Base-by-base conservation (phyloP, 2,329 filamentous ascomycete genomes). In the Neospermospora avenae region DNA sequence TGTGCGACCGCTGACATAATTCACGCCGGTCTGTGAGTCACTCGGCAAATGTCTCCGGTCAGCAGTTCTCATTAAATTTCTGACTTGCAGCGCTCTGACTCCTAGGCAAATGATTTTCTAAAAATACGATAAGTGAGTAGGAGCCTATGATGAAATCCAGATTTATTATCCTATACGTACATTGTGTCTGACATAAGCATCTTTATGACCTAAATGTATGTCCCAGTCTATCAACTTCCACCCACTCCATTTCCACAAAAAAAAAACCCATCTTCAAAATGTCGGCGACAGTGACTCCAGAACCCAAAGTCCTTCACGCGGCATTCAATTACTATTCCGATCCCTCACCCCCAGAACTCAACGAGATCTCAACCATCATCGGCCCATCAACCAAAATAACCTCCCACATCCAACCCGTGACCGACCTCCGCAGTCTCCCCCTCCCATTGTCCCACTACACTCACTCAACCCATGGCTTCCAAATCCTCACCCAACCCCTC, bases 401-500 rank as follows among this genome's bases (percentile, higher is more conserved):
- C 10, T 5, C 52, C n/a, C 20, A 14, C 16, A 20, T 31, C 13
- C 52, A 42, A n/a, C 52, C 52, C 52, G 52, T 55, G 13, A 41
- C 16, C 18, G 52, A 55, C 34, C 52, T 55, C n/a, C 35, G 52
- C 20, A 44, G 13, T 11, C 24, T 55, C 20, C 39, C 39, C 11
- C 24, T 39, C n/a, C 37, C 52, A 7, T 20, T 55, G 0, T 55
- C 52, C 20, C 42, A 25, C 16, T 55, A 55, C 52, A 41, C 20
- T 16, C 52, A 55, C 22, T 22, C 28, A 34, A 34, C 35, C 13
- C 34, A 55, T 39, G 52, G 52, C 10, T 55, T 55, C n/a, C 52
- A 55, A 31, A 55, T 55, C 20, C 52, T 55, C 16, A n/a, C 31
- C n/a, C 52, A 55, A 5, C n/a, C 42, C 8, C 52, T 55, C 25